phyloP scores from a whole-genome alignment of 2,329 filamentous ascomycete species.

The Aspergillus fumigatus region DNA sequence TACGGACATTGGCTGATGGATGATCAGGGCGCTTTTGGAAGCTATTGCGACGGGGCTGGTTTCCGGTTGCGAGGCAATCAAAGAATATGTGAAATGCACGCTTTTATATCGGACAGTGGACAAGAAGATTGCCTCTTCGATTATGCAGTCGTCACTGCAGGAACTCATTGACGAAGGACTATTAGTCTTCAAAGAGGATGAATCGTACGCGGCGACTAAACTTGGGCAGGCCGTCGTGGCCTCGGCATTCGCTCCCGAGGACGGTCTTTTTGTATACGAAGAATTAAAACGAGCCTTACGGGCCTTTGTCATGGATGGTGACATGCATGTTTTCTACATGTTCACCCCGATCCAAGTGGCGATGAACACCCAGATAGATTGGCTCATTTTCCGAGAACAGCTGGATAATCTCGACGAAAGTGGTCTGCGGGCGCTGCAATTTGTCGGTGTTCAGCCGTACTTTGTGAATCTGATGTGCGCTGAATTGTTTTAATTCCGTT shows the following conservation, averaged over 20 bases:
- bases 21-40: conserved; percentile 63
- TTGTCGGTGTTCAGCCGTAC: conserved; percentile 64
- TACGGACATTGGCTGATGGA: conserved; percentile 3
- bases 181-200: conserved; percentile 47
- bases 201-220: conserved; percentile 57
- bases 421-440: conserved; percentile 61
- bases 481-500: not conserved
- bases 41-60: conserved; percentile 65
- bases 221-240: conserved; percentile 68
- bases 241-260: conserved; percentile 68
- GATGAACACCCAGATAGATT: conserved; percentile 54
- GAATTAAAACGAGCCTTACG: conserved; percentile 64
- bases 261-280: conserved; percentile 67
- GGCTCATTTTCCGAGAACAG: conserved; percentile 67
- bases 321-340: conserved; percentile 74
- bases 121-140: conserved; percentile 45
- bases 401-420: conserved; percentile 68
- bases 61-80: conserved; percentile 59
- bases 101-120: conserved; percentile 58
- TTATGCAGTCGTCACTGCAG: conserved; percentile 56
- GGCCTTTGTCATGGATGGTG: conserved; percentile 74
- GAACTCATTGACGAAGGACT: conserved; percentile 56
- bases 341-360: conserved; percentile 65
- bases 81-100: conserved; percentile 65
- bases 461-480: conserved; percentile 63